These are phyloP conservation scores for Inga oerstediana DNA, from an alignment of 306 rosid species.

Conservation along the genomic window DNA sequence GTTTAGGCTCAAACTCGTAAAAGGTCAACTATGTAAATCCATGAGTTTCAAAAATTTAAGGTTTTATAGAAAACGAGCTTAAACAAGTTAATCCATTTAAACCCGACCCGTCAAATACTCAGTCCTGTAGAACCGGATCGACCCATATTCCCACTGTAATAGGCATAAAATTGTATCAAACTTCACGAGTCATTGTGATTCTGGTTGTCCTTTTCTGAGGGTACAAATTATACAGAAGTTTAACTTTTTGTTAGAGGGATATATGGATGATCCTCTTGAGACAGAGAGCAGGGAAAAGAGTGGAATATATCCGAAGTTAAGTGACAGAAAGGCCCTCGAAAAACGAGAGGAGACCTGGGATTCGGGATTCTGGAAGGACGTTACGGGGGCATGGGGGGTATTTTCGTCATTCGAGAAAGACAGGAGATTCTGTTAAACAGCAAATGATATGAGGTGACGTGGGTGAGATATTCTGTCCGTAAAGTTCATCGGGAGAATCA, in stretches of 20 bases:
- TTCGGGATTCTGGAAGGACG: not conserved
- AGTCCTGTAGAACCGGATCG: no score
- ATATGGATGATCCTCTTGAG: not conserved
- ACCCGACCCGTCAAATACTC: no score
- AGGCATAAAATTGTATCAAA: no score
- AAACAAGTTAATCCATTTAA: no score
- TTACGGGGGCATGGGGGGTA: not conserved
- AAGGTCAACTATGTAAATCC: no score
- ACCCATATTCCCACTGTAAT: no score
- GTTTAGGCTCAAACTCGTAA: no score
- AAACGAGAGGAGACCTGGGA: not conserved
- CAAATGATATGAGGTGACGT: not conserved
- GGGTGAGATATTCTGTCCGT: not conserved
- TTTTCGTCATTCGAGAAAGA: not conserved
- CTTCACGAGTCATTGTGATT: no score
- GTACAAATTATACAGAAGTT: no score
- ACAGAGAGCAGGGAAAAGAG: not conserved
- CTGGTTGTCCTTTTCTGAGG: no score
- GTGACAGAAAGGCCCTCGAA: constrained; percentile 22
- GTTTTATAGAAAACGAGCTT: no score
- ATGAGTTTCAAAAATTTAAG: no score
- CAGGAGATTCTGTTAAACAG: not conserved
- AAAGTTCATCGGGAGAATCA: not conserved
- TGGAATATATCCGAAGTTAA: not conserved
- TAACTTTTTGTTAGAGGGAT: not conserved